These are phyloP conservation scores for Lentinus tigrinus DNA, from an alignment of 768 basidiomycete species.

Conservation along the genomic window DNA sequence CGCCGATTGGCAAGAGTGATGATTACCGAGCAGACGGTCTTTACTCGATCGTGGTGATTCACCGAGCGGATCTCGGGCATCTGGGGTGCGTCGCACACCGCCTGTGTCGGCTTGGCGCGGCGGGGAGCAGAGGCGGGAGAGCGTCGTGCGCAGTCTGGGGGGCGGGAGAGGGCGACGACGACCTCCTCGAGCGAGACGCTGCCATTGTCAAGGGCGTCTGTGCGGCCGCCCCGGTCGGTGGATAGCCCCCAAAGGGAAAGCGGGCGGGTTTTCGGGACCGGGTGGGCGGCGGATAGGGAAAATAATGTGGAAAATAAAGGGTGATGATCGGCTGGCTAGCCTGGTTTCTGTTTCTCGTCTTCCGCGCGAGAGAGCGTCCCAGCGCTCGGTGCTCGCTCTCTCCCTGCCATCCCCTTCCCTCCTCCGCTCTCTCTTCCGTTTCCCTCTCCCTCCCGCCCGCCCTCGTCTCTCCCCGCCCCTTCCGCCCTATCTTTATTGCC, in stretches of 20 bases:
- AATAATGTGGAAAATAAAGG: slow-evolving; percentile 8
- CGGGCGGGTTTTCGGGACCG: slow-evolving; percentile 18
- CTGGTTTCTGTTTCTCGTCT: slow-evolving; percentile 15
- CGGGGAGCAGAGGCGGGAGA: background rate
- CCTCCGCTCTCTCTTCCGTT: slow-evolving; percentile 11
- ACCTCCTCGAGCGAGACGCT: too few relatives aligned
- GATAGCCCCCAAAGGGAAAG: background rate
- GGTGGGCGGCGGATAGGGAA: background rate
- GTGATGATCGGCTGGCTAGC: slow-evolving; percentile 13
- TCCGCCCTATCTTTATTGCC: slow-evolving; percentile 26
- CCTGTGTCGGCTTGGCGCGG: background rate
- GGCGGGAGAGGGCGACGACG: background rate
- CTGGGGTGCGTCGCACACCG: background rate
- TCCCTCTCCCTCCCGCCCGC: slow-evolving; percentile 3
- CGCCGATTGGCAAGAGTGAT: slow-evolving; percentile 6
- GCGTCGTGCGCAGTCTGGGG: background rate
- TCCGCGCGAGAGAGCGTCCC: slow-evolving; percentile 15
- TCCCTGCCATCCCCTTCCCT: slow-evolving; percentile 15
- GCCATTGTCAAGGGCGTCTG: too few relatives aligned
- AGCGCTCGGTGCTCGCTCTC: slow-evolving; percentile 9
- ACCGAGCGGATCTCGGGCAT: background rate
- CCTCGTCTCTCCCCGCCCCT: slow-evolving; percentile 3
- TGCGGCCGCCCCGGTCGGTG: background rate
- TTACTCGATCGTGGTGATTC: slow-evolving; percentile 7
- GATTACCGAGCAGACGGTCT: slow-evolving; percentile 10